These are phyloP conservation scores for Durusdinium trenchii DNA, from an alignment of 73 alveolate species.

Conservation along the genomic window DNA sequence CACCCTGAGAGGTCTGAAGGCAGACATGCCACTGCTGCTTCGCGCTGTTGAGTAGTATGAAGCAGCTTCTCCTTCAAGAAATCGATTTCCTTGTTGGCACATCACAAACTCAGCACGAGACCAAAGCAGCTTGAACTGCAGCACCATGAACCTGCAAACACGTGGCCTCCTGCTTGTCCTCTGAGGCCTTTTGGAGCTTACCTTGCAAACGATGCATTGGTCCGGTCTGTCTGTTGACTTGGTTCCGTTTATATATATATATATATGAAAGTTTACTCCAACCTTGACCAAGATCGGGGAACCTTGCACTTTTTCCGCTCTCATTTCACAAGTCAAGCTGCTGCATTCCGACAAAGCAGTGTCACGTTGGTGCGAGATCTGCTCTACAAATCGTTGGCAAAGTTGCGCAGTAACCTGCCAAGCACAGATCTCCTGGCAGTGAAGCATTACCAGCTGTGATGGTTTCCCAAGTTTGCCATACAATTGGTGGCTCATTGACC, in stretches of 20 bases:
- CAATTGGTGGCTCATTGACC: not conserved
- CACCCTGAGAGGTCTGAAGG: too few relatives aligned
- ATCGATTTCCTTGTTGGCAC: slow-evolving; percentile 15
- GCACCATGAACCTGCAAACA: not conserved
- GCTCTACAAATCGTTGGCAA: slow-evolving; percentile 23
- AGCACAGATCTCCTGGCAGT: slow-evolving; percentile 68
- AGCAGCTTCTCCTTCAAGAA: not conserved
- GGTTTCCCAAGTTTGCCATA: too few relatives aligned
- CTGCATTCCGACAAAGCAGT: slow-evolving; percentile 22
- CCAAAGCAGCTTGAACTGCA: not conserved
- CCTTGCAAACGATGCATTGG: too few relatives aligned
- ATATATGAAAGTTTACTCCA: not conserved
- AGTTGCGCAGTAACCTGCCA: slow-evolving; percentile 85
- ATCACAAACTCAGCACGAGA: too few relatives aligned
- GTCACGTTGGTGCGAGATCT: slow-evolving; percentile 52
- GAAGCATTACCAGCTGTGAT: too few relatives aligned
- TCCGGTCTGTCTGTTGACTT: not conserved
- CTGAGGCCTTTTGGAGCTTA: not conserved
- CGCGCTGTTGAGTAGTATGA: not conserved
- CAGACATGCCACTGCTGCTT: not conserved
- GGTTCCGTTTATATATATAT: not conserved
- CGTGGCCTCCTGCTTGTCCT: slow-evolving; percentile 55
- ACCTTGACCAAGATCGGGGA: too few relatives aligned
- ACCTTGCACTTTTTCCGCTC: too few relatives aligned
- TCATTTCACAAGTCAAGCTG: not conserved